These are phyloP conservation scores for Vicia villosa DNA, from an alignment of 306 rosid species.

Conservation along the genomic window DNA sequence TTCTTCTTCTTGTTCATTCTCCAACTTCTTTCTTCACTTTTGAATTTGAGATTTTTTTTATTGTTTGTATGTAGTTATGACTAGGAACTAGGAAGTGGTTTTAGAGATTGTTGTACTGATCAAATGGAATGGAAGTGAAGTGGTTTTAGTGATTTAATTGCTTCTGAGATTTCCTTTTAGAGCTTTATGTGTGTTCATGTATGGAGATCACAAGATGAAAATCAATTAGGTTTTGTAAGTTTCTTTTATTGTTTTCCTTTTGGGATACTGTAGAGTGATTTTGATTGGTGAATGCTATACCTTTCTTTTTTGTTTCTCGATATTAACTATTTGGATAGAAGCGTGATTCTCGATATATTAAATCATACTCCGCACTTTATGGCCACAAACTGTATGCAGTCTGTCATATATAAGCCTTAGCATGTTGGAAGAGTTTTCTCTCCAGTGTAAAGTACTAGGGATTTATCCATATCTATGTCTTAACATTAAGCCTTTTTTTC, in stretches of 20 bases:
- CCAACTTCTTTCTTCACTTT: too few species aligned
- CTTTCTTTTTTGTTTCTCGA: neutral
- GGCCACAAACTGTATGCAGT: neutral
- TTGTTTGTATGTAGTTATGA: neutral
- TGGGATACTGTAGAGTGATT: slow-evolving; percentile 22
- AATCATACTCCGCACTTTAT: neutral
- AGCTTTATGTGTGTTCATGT: neutral
- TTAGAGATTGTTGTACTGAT: neutral
- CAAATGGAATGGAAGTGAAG: neutral
- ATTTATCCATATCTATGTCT: neutral
- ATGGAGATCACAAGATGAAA: slow-evolving; percentile 24
- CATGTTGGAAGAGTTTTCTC: neutral
- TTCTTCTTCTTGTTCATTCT: too few species aligned
- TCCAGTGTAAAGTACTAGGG: neutral
- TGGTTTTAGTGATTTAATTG: slow-evolving; percentile 25
- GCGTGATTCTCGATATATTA: neutral
- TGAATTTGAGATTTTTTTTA: too few species aligned
- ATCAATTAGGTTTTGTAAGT: neutral
- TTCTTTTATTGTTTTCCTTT: neutral
- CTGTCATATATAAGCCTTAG: neutral
- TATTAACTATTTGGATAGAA: too few species aligned
- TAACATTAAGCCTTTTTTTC: neutral
- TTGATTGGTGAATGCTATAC: neutral
- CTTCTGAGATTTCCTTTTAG: too few species aligned
- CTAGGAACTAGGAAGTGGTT: neutral